These are phyloP conservation scores for Sistotremastrum suecicum DNA, from an alignment of 768 basidiomycete species.

Conservation along the genomic window DNA sequence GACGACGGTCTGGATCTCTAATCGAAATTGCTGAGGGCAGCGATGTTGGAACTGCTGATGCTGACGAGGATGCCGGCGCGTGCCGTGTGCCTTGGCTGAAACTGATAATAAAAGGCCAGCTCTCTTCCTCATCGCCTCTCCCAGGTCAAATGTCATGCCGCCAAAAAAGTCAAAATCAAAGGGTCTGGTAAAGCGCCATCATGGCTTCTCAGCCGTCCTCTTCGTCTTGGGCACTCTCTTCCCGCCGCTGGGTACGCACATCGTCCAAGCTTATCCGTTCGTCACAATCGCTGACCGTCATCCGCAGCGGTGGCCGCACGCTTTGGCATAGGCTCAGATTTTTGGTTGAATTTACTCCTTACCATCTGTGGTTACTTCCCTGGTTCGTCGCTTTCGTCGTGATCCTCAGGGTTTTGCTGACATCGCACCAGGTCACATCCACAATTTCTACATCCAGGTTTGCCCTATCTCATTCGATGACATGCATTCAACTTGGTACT, in stretches of 20 bases:
- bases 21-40: too few relatives aligned
- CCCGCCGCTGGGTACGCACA: constrained; percentile 67
- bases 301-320: constrained; percentile 75
- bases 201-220: constrained; percentile 69
- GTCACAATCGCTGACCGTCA: constrained; percentile 2
- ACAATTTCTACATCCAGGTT: constrained; percentile 90
- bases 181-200: constrained; percentile 44
- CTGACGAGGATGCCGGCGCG: too few relatives aligned
- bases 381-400: constrained; percentile 27
- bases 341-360: constrained; percentile 78
- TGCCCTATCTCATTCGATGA: constrained; percentile 1
- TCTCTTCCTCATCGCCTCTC: neutral
- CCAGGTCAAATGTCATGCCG: constrained; percentile 11
- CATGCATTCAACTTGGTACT: constrained; percentile 1
- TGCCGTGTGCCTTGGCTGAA: too few relatives aligned
- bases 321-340: constrained; percentile 84
- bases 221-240: constrained; percentile 85
- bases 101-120: neutral
- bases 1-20: too few relatives aligned
- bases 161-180: constrained; percentile 43
- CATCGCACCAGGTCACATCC: constrained; percentile 51
- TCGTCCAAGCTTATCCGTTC: neutral
- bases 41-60: too few relatives aligned
- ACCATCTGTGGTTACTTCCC: constrained; percentile 90
- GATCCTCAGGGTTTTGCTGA: constrained; percentile 2